Evolutionary conservation across 768 basidiomycete species (phyloP).

Genomic region (Tulasnella sp.): DNA sequence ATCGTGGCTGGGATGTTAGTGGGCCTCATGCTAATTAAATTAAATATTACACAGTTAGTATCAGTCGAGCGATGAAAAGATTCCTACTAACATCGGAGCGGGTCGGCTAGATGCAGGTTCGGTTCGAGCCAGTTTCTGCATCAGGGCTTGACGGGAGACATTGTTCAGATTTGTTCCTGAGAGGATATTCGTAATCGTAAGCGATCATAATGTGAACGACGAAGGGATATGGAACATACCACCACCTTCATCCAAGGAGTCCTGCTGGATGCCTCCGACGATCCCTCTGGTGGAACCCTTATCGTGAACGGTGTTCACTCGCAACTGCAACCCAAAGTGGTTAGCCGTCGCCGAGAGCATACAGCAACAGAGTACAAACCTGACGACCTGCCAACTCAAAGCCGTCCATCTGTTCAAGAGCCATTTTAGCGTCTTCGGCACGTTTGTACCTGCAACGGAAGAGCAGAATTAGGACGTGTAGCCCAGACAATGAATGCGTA

Average conservation of each 20-base stretch:
- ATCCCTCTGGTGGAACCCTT: conserved; percentile 73
- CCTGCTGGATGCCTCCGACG: conserved; percentile 40
- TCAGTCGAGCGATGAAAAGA: background rate
- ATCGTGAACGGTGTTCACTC: conserved; percentile 88
- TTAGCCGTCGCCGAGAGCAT: conserved; percentile 15
- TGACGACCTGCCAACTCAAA: conserved; percentile 95
- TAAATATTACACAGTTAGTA: background rate
- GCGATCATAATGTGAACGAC: conserved; percentile 10
- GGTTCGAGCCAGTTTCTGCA: conserved; percentile 99
- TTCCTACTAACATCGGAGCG: conserved; percentile 14
- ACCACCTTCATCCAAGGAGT: conserved; percentile 81
- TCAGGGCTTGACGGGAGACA: conserved; percentile 96
- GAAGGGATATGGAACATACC: conserved; percentile 45
- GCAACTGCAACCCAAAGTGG: conserved; percentile 44
- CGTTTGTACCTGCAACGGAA: conserved; percentile 63
- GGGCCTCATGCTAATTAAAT: conserved; percentile 50
- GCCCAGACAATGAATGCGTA: conserved; percentile 15
- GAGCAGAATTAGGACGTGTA: conserved; percentile 8
- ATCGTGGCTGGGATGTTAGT: conserved; percentile 68
- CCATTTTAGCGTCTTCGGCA: conserved; percentile 91
- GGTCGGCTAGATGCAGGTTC: conserved; percentile 24
- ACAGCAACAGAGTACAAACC: conserved; percentile 39
- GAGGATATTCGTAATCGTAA: background rate
- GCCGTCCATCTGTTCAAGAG: conserved; percentile 97
- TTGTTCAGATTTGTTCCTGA: conserved; percentile 95